Evolutionary conservation across 495 filamentous ascomycete genomes (phyloP).

Genomic region (Corynascus novoguineensis): DNA sequence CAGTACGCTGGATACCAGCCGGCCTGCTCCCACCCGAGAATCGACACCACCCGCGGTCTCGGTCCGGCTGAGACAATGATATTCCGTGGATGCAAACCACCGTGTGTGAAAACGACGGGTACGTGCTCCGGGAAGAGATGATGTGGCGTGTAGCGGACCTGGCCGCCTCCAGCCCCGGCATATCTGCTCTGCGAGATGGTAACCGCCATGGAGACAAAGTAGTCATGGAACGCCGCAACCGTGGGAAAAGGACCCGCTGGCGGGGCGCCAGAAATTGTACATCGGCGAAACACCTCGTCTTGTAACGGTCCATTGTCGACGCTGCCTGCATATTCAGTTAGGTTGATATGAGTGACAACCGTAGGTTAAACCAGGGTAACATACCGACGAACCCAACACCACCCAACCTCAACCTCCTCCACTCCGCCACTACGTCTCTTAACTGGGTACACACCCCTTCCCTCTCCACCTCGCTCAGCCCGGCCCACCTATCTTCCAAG

Average conservation of each 20-base stretch:
- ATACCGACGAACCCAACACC: constrained; percentile 13
- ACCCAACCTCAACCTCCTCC: constrained; percentile 13
- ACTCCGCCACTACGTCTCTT: constrained; percentile 6
- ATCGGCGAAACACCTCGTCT: constrained; percentile 15
- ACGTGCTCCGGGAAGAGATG: constrained; percentile 23
- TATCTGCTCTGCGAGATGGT: constrained; percentile 11
- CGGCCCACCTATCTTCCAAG: constrained; percentile 8
- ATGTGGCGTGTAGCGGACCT: constrained; percentile 14
- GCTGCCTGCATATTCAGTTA: constrained; percentile 21
- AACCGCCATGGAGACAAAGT: constrained; percentile 19
- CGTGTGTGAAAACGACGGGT: constrained; percentile 45
- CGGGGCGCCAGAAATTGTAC: constrained; percentile 3
- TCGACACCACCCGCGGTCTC: constrained; percentile 32
- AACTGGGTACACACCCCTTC: constrained; percentile 8
- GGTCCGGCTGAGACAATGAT: constrained; percentile 34
- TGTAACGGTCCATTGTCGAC: constrained; percentile 23
- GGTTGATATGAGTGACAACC: too few relatives aligned
- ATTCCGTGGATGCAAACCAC: constrained; percentile 43
- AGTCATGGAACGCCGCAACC: constrained; percentile 19
- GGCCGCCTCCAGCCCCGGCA: neutral
- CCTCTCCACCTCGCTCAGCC: constrained; percentile 5
- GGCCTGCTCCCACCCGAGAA: constrained; percentile 47
- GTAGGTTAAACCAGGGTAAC: too few relatives aligned
- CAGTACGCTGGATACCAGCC: constrained; percentile 47
- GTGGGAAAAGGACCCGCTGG: constrained; percentile 17